Percentiles rank a stretch among this genome's conserved stretches.
Conservation (phyloP, 495 filamentous ascomycete species). For the Xylaria intraflava region DNA sequence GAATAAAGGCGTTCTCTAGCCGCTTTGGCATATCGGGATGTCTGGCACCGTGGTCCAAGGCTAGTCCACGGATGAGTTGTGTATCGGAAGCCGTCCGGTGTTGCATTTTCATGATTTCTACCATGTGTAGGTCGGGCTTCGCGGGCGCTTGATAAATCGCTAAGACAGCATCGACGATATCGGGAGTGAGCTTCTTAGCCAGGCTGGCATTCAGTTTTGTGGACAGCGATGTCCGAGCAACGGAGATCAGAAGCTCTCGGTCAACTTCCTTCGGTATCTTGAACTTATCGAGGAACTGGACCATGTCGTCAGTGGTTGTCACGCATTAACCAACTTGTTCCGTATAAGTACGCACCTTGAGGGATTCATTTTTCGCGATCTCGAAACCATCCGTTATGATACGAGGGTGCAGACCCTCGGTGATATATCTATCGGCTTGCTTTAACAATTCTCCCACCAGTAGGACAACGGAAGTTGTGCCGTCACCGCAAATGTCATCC, state of each 20-base stretch:
- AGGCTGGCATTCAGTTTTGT: slow-evolving; percentile 87
- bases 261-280: slow-evolving; percentile 83
- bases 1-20: slow-evolving; percentile 89
- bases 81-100: slow-evolving; percentile 95
- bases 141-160: slow-evolving; percentile 82
- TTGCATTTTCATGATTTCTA: slow-evolving; percentile 99
- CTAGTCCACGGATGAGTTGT: slow-evolving; percentile 86
- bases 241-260: slow-evolving; percentile 86
- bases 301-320: background rate
- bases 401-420: slow-evolving; percentile 88
- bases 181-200: slow-evolving; percentile 83
- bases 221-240: slow-evolving; percentile 88
- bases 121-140: slow-evolving; percentile 97
- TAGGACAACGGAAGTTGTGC: slow-evolving; percentile 93
- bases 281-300: slow-evolving; percentile 87
- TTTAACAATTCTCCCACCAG: slow-evolving; percentile 95
- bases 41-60: slow-evolving; percentile 89
- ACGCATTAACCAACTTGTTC: background rate
- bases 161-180: slow-evolving; percentile 92
- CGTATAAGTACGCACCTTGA: slow-evolving; percentile 59
- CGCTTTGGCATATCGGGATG: slow-evolving; percentile 98
- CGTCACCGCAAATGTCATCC: slow-evolving; percentile 97
- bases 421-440: slow-evolving; percentile 91
- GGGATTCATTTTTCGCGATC: slow-evolving; percentile 84
- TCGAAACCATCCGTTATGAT: slow-evolving; percentile 98